phyloP scores from a whole-genome alignment of 768 basidiomycete species.

The Podaxis sp. region DNA sequence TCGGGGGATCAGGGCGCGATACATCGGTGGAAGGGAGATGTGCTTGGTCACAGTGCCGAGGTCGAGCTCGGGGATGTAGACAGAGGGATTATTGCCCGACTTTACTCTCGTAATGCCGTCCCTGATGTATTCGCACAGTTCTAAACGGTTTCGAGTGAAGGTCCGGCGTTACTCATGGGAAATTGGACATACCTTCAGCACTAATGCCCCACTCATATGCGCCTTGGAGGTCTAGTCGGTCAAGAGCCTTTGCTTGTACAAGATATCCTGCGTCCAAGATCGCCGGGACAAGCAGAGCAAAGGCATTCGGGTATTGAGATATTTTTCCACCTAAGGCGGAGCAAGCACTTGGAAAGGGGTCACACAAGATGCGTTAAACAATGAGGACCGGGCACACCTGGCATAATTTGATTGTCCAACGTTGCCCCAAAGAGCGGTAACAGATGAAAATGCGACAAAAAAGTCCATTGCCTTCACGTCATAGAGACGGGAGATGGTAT shows the following conservation, averaged over 20 bases:
- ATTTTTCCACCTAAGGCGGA: conserved; percentile 28
- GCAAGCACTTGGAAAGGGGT: conserved; percentile 25
- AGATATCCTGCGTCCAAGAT: conserved; percentile 26
- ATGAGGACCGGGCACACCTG: conserved; percentile 18
- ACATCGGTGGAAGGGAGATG: conserved; percentile 21
- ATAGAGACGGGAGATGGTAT: conserved; percentile 23
- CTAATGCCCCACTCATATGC: conserved; percentile 17
- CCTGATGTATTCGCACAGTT: conserved; percentile 28
- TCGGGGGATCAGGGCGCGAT: conserved; percentile 17
- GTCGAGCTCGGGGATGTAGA: conserved; percentile 33
- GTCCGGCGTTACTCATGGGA: not conserved
- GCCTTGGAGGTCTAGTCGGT: conserved; percentile 10
- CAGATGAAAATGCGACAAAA: conserved; percentile 32
- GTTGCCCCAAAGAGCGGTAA: conserved; percentile 30
- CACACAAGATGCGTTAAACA: not conserved
- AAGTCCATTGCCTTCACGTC: conserved; percentile 32
- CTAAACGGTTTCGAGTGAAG: conserved; percentile 13
- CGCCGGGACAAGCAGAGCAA: conserved; percentile 30
- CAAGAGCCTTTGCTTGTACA: conserved; percentile 14
- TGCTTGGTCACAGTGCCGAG: conserved; percentile 26
- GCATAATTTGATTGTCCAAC: conserved; percentile 39
- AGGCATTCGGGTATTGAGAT: conserved; percentile 25
- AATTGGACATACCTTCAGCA: conserved; percentile 16
- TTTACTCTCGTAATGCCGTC: conserved; percentile 29
- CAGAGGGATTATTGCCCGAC: conserved; percentile 18